Evolutionary conservation across 192 early-diverging fungal genomes (phyloP).

Genomic region (Coemansia sp.): DNA sequence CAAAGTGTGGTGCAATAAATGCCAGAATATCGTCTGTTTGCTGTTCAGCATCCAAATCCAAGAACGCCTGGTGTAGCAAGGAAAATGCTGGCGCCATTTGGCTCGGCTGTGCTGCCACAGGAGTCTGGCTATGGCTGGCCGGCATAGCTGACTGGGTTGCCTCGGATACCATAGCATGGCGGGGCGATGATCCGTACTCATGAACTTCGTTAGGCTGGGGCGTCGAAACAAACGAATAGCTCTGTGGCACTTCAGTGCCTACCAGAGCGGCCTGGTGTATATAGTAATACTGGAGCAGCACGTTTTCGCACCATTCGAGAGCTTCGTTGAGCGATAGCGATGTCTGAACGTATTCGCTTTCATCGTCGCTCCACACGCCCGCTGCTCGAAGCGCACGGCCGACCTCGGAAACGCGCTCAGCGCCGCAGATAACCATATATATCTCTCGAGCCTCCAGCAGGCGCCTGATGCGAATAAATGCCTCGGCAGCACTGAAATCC

Average conservation of each 20-base stretch:
- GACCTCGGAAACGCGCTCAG: constrained; percentile 62
- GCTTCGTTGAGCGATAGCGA: constrained; percentile 84
- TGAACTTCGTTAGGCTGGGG: constrained; percentile 30
- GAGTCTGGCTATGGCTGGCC: constrained; percentile 7
- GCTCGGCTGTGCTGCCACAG: not conserved
- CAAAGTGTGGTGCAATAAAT: constrained; percentile 65
- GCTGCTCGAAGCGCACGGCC: constrained; percentile 64
- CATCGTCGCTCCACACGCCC: constrained; percentile 63
- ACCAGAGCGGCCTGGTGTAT: constrained; percentile 49
- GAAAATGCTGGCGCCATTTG: constrained; percentile 49
- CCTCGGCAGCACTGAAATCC: constrained; percentile 89
- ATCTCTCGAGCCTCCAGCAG: constrained; percentile 66
- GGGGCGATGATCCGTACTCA: constrained; percentile 35
- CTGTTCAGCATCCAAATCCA: constrained; percentile 57
- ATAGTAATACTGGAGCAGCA: constrained; percentile 76
- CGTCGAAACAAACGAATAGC: constrained; percentile 32
- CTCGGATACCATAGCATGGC: constrained; percentile 40
- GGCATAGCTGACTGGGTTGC: constrained; percentile 47
- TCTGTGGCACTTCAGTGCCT: constrained; percentile 24
- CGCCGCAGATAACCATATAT: constrained; percentile 80
- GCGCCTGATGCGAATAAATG: constrained; percentile 81
- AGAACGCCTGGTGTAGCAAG: constrained; percentile 62
- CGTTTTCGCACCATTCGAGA: constrained; percentile 94
- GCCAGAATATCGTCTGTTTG: constrained; percentile 57
- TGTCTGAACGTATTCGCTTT: constrained; percentile 61